Evolutionary conservation across 352 stramenopile genomes (phyloP).

Genomic region (Phytophthora colocasiae): DNA sequence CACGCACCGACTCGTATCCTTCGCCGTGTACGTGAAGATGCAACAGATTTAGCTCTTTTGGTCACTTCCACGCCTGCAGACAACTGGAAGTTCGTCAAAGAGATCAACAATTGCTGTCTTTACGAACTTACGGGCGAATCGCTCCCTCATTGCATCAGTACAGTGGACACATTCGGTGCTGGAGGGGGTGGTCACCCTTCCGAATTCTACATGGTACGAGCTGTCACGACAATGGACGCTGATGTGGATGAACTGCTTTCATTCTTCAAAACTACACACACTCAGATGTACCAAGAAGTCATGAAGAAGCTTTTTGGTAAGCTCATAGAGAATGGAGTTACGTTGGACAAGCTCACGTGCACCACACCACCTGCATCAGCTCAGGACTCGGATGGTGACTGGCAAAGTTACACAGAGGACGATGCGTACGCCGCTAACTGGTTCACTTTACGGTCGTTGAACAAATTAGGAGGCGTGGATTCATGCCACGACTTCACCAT

Average conservation of each 20-base stretch:
- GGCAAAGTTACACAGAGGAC: constrained; percentile 46
- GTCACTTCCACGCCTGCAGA: constrained; percentile 33
- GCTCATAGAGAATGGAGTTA: constrained; percentile 41
- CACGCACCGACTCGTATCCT: constrained; percentile 57
- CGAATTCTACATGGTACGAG: constrained; percentile 67
- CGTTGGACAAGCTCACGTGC: constrained; percentile 57
- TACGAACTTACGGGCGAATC: constrained; percentile 61
- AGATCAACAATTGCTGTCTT: constrained; percentile 49
- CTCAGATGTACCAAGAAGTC: constrained; percentile 36
- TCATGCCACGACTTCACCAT: neutral
- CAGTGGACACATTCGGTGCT: constrained; percentile 39
- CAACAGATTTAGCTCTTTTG: constrained; percentile 53
- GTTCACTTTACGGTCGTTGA: neutral
- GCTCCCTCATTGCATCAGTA: constrained; percentile 44
- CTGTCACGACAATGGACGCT: constrained; percentile 51
- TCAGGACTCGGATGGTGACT: constrained; percentile 10
- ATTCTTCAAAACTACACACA: constrained; percentile 40
- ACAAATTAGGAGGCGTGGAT: neutral
- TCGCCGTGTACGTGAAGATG: constrained; percentile 47
- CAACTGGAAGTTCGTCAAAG: constrained; percentile 54
- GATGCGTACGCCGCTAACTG: constrained; percentile 46
- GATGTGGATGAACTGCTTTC: constrained; percentile 49
- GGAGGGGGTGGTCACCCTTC: constrained; percentile 44
- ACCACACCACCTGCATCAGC: constrained; percentile 9
- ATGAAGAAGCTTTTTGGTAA: constrained; percentile 61